Conservation (phyloP, 2,329 filamentous ascomycete genomes). For the Cordyceps pruinosa region DNA sequence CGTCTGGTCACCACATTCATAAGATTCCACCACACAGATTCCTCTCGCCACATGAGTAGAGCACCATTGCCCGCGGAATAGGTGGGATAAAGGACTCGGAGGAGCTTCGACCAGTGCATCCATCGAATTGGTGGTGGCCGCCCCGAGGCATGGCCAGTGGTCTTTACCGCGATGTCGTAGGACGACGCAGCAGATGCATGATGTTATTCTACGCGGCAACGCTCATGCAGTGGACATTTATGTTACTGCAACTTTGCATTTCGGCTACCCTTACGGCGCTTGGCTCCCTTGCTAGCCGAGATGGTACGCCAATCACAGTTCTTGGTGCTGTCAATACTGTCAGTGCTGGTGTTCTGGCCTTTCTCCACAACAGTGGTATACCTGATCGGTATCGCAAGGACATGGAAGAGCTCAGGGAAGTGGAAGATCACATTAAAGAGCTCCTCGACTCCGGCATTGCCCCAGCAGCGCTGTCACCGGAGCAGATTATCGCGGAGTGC, state of each 20-base stretch:
- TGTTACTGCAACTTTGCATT: conserved; percentile 43
- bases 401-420: conserved; percentile 40
- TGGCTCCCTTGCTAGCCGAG: conserved; percentile 32
- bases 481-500: conserved; percentile 41
- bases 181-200: conserved; percentile 37
- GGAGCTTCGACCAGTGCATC: conserved; percentile 34
- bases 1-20: conserved; percentile 12
- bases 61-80: conserved; percentile 39
- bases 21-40: conserved; percentile 28
- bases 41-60: conserved; percentile 39
- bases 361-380: conserved; percentile 47
- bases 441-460: conserved; percentile 42
- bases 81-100: conserved; percentile 42
- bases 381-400: conserved; percentile 45
- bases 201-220: conserved; percentile 39
- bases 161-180: conserved; percentile 42
- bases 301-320: conserved; percentile 39
- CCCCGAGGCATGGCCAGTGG: conserved; percentile 41
- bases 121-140: conserved; percentile 37
- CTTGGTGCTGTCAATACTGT: conserved; percentile 45
- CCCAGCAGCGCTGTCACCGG: conserved; percentile 33
- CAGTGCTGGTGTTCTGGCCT: conserved; percentile 42
- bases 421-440: conserved; percentile 45
- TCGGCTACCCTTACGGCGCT: conserved; percentile 44
- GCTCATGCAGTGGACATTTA: conserved; percentile 36